Evolutionary conservation across 1,284 basidiomycete genomes (phyloP).

Genomic region (Naganishia sp.): DNA sequence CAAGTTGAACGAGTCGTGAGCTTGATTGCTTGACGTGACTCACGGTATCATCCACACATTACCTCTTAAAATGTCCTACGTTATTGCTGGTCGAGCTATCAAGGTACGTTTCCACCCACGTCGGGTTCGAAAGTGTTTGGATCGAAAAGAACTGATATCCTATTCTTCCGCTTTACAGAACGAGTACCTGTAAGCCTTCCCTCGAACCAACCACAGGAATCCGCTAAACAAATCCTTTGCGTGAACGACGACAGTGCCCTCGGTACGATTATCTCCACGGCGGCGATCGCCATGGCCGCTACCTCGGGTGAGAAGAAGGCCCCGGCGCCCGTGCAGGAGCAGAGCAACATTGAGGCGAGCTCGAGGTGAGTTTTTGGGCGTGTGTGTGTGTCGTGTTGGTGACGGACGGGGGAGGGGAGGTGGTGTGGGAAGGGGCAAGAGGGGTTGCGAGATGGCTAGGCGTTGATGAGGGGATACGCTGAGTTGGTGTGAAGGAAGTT

Average conservation of each 20-base stretch:
- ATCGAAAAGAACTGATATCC: not conserved
- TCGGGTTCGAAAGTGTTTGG: not conserved
- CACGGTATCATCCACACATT: not conserved
- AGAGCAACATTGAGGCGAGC: slow-evolving; percentile 30
- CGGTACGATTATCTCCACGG: slow-evolving; percentile 48
- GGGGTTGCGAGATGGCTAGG: no score
- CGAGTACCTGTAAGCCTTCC: slow-evolving; percentile 47
- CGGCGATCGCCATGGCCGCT: slow-evolving; percentile 43
- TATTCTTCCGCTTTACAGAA: slow-evolving; percentile 37
- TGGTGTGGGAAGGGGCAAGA: not conserved
- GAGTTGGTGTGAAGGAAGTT: not conserved
- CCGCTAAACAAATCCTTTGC: not conserved
- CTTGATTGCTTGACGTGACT: no score
- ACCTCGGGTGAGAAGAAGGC: slow-evolving; percentile 45
- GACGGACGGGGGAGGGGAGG: not conserved
- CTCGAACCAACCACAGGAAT: no score
- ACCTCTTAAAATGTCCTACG: slow-evolving; percentile 51
- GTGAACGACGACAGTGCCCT: slow-evolving; percentile 40
- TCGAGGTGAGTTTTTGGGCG: slow-evolving; percentile 31
- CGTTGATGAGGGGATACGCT: not conserved
- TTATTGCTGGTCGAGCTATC: slow-evolving; percentile 52
- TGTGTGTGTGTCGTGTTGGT: not conserved
- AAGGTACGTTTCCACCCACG: slow-evolving; percentile 44
- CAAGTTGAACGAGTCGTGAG: no score
- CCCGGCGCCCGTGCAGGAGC: slow-evolving; percentile 34